Evolutionary conservation across 257 asterid genomes (phyloP), one percentile per base, ranked within the genome.

Genomic region (Solanum ahanhuiri): DNA sequence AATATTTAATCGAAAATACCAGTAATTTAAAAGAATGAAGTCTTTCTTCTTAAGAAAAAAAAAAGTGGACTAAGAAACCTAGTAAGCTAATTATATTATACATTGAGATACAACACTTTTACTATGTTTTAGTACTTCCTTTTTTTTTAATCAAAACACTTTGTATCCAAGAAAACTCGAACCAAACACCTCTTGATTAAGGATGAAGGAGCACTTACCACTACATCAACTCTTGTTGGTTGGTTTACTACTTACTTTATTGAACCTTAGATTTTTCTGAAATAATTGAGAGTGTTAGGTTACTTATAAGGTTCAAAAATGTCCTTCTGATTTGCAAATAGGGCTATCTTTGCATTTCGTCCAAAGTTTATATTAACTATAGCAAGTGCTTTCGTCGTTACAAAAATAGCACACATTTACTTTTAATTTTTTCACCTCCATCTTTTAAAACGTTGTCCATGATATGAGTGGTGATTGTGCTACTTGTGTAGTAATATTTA

Each of bases 141-240:
- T 48, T 48, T 48, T 48, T 45, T 45, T 4, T 4, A 45, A 45
- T 48, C 3, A 48, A 48, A 48, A 48, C 20, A 18, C 58, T 48
- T 0, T 14, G 3, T 14, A 48, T 0, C 7, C 7, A 14, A 4
- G 58, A 0, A 2, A 48, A 14, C 7, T 48, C 7, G 1, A 48
- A 48, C 8, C 1, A 4, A 48, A 48, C 3, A 15, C 7, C 20
- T 48, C 3, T 48, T 48, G 18, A 63, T 23, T 10, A 63, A 63
- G 20, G 0, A 48, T 2, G 58, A 48, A 48, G 1, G 1, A 63
- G 14, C 23, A 63, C 3, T 63, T 8, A 63, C 70, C 12, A 63
- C 8, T 48, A 7, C 0, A 48, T 2, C 22, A 5, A 48, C 7
- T 48, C 1, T 48, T 14, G 0, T 48, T 14, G 20, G 7, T 48